A percentile compares a stretch with the other conserved stretches of the same genome.
These are phyloP conservation scores for Penicillium coffeae DNA, from an alignment of 495 filamentous ascomycete species.

Conservation along the genomic window DNA sequence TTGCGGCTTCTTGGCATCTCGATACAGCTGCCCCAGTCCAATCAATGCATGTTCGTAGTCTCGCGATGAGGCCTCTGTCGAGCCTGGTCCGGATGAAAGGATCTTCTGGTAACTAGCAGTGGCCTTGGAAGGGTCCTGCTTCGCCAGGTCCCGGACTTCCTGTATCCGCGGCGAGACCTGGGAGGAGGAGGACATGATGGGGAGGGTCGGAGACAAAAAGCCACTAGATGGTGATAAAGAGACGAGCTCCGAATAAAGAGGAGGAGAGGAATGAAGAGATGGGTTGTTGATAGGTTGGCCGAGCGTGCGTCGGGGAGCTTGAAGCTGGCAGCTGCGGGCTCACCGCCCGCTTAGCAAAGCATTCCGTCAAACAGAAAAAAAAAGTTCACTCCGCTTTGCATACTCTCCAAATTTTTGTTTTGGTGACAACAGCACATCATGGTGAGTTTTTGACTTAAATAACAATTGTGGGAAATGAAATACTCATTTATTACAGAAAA, in stretches of 20 bases:
- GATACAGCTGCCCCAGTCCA: constrained; percentile 85
- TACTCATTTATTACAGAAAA: constrained; percentile 57
- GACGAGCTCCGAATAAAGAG: constrained; percentile 1
- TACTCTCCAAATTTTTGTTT: constrained; percentile 10
- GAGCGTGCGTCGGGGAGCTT: constrained; percentile 27
- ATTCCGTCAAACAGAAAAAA: constrained; percentile 27
- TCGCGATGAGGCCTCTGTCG: constrained; percentile 75
- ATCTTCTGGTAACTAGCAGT: constrained; percentile 83
- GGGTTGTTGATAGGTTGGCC: constrained; percentile 18
- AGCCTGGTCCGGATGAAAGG: constrained; percentile 76
- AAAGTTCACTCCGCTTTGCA: constrained; percentile 21
- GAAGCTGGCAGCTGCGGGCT: constrained; percentile 30
- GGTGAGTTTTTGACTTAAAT: constrained; percentile 13
- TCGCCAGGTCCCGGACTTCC: constrained; percentile 80
- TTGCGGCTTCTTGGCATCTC: constrained; percentile 80
- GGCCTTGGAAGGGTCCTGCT: constrained; percentile 73
- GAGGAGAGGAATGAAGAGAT: constrained; percentile 9
- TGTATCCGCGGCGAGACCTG: constrained; percentile 60
- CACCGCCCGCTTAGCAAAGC: constrained; percentile 33
- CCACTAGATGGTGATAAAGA: not conserved
- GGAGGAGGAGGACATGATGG: constrained; percentile 48
- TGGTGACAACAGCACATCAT: constrained; percentile 14
- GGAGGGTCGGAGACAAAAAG: not conserved
- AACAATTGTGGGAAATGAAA: not conserved
- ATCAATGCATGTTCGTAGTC: constrained; percentile 74